Evolutionary conservation across 2,329 filamentous ascomycete genomes (phyloP).

Genomic region (Claviceps citrina): DNA sequence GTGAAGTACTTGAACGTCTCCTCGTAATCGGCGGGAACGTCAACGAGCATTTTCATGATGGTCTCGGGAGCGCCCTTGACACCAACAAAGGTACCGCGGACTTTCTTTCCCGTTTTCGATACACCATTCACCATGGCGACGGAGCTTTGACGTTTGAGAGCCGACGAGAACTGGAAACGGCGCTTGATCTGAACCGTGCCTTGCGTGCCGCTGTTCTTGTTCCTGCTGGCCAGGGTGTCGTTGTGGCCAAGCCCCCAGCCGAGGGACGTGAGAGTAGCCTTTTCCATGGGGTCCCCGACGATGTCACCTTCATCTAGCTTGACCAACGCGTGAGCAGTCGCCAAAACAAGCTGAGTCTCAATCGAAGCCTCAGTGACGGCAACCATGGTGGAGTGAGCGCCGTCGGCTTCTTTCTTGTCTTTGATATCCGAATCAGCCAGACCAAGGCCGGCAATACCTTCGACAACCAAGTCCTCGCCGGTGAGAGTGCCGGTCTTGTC

Average conservation of each 20-base stretch:
- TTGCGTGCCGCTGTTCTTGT: slow-evolving; percentile 20
- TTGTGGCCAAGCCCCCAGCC: slow-evolving; percentile 89
- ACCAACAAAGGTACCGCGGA: slow-evolving; percentile 76
- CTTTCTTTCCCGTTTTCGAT: slow-evolving; percentile 55
- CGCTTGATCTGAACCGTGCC: slow-evolving; percentile 88
- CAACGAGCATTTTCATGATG: slow-evolving; percentile 80
- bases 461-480: slow-evolving; percentile 89
- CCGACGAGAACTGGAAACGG: slow-evolving; percentile 95
- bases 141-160: slow-evolving; percentile 89
- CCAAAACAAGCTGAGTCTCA: slow-evolving; percentile 82
- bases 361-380: slow-evolving; percentile 54
- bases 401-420: slow-evolving; percentile 55
- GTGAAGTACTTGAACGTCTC: slow-evolving; percentile 98
- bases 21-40: slow-evolving; percentile 76
- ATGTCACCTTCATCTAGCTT: slow-evolving; percentile 94
- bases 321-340: slow-evolving; percentile 87
- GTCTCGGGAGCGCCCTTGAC: slow-evolving; percentile 97
- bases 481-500: slow-evolving; percentile 97
- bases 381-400: slow-evolving; percentile 66
- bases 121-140: slow-evolving; percentile 71
- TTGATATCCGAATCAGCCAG: slow-evolving; percentile 52
- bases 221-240: slow-evolving; percentile 57
- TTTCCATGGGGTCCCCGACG: slow-evolving; percentile 97
- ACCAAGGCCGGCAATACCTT: slow-evolving; percentile 82
- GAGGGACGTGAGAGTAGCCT: slow-evolving; percentile 76